Conservation (phyloP, 805 yeast species). For the Candida broadrunensis region DNA sequence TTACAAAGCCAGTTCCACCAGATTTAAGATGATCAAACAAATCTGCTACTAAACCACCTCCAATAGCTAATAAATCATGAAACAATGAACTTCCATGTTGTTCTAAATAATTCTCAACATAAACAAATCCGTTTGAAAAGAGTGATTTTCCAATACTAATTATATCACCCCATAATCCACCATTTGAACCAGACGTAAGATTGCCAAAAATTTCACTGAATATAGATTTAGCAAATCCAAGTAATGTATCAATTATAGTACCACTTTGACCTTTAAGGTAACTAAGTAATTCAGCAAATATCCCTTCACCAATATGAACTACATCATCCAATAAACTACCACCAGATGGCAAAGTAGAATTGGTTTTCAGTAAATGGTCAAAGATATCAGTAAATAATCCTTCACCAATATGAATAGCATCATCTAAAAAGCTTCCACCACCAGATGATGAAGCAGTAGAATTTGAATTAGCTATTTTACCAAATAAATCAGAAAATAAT, state of each 20-base stretch:
- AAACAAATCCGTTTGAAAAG: neutral
- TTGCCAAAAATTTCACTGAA: slow-evolving; percentile 1
- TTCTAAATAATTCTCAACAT: neutral
- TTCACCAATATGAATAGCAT: slow-evolving; percentile 3
- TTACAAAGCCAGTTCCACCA: slow-evolving; percentile 2
- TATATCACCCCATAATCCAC: slow-evolving; percentile 1
- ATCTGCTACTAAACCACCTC: slow-evolving; percentile 6
- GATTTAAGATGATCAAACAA: slow-evolving; percentile 6
- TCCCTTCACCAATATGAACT: neutral
- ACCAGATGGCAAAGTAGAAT: slow-evolving; percentile 1
- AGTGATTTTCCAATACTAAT: neutral
- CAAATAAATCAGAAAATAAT: slow-evolving; percentile 7
- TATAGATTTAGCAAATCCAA: neutral
- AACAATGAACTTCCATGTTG: neutral
- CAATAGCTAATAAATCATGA: neutral
- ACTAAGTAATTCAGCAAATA: neutral
- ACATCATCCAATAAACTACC: slow-evolving; percentile 3
- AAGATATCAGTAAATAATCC: slow-evolving; percentile 3
- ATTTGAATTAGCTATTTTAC: neutral
- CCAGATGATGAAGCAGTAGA: neutral
- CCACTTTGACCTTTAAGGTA: neutral
- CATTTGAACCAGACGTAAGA: neutral
- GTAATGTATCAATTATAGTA: neutral
- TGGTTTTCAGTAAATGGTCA: slow-evolving; percentile 1
- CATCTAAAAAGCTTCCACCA: slow-evolving; percentile 3